Percentiles rank a stretch among this genome's conserved stretches.
Conservation (phyloP, 768 basidiomycete species). For the Tephrocybe sp. region DNA sequence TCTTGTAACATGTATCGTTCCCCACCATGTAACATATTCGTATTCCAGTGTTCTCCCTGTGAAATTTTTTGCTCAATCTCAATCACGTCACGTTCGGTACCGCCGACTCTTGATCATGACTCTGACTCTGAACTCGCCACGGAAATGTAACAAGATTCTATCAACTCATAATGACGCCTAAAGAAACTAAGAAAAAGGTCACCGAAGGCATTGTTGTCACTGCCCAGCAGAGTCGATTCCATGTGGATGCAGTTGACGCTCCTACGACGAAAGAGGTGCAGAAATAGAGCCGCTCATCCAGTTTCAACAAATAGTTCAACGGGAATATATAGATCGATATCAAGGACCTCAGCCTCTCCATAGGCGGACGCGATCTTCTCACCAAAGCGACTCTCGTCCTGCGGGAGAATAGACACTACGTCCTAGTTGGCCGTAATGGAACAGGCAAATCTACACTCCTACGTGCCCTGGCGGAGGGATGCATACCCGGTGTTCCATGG, state of each 20-base stretch:
- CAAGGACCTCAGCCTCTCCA: slow-evolving; percentile 48
- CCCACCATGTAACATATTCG: too few species aligned
- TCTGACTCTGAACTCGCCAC: too few species aligned
- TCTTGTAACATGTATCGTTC: neutral
- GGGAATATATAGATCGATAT: slow-evolving; percentile 57
- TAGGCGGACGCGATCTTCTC: slow-evolving; percentile 53
- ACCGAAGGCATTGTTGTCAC: slow-evolving; percentile 32
- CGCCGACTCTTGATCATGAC: too few species aligned
- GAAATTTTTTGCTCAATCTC: too few species aligned
- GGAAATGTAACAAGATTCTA: too few species aligned
- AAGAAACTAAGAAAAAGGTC: slow-evolving; percentile 12
- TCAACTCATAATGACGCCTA: slow-evolving; percentile 10
- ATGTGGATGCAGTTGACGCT: slow-evolving; percentile 45
- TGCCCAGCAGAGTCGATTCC: slow-evolving; percentile 50
- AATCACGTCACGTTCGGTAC: too few species aligned
- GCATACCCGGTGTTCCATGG: slow-evolving; percentile 48
- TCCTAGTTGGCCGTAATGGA: slow-evolving; percentile 57
- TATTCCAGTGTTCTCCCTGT: too few species aligned
- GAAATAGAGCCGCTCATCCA: too few species aligned
- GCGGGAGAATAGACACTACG: slow-evolving; percentile 49
- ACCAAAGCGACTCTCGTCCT: slow-evolving; percentile 52
- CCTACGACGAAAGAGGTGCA: slow-evolving; percentile 22
- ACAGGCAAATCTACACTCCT: slow-evolving; percentile 51
- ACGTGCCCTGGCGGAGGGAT: slow-evolving; percentile 39
- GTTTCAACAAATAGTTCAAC: too few species aligned